Base-by-base conservation (phyloP, 495 filamentous ascomycete genomes). In the Sordaria brevicollis region DNA sequence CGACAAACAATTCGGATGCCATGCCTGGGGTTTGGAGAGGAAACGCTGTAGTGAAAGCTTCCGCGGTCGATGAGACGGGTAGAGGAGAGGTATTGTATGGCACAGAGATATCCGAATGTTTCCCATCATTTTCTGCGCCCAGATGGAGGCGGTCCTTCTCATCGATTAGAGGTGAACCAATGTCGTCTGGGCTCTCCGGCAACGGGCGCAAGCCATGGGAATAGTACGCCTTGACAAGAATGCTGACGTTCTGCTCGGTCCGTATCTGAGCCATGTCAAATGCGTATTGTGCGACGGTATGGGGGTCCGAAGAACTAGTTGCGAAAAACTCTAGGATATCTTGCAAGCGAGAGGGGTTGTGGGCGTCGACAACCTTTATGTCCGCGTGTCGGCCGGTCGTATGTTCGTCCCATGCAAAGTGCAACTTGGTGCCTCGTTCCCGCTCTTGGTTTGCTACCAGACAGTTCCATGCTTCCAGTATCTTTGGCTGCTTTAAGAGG, bases 261-360 rank as follows among this genome's bases (percentile, higher is more conserved):
- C 67, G n/a, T 13, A 67, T 62, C 4, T 69, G 68, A 39, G 73
- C 73, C 4, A 5, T n/a, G 15, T 29, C 3, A 38, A 65, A 71
- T 5, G 71, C 73, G 9, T 37, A 36, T 3, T 54, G 21, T 4
- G 43, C 71, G 7, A 73, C 62, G n/a, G 67, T 67, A 2, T 57
- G 35, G 10, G 72, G 37, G 0, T 29, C 36, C 13, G 4, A 35
- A 7, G 31, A 13, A 9, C 65, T 54, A 0, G 34, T 68, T 13
- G 70, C 36, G n/a, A 76, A 74, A 41, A 70, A 72, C 36, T 76
- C 74, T 0, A 76, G 68, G 11, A 67, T n/a, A n/a, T 76, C 72
- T 19, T 74, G 74, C 33, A 69, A 31, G 33, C 43, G 31, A 21
- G 39, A 62, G 29, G 68, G 34, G 15, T 34, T 69, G 10, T 0